phyloP scores from a whole-genome alignment of 1,284 basidiomycete species.

The Anthracocystis panici-leucophaei region DNA sequence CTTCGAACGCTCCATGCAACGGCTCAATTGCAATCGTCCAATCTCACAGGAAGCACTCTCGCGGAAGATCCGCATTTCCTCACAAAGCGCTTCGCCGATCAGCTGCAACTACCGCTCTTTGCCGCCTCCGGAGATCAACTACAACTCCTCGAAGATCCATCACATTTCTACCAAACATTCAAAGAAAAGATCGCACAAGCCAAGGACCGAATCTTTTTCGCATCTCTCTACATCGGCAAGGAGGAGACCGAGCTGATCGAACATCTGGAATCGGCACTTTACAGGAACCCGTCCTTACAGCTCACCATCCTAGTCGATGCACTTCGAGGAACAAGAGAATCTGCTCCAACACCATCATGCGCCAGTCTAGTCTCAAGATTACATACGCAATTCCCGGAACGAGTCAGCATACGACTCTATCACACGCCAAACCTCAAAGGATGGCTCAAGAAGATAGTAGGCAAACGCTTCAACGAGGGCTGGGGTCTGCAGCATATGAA shows the following conservation, averaged over 20 bases:
- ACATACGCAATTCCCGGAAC: conserved; percentile 75
- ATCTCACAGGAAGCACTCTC: neutral
- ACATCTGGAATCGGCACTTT: conserved; percentile 43
- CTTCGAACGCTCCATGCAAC: neutral
- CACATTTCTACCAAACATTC: conserved; percentile 46
- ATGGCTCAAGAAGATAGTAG: conserved; percentile 80
- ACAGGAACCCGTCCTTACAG: conserved; percentile 75
- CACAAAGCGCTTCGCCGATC: conserved; percentile 24
- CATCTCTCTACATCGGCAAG: conserved; percentile 63
- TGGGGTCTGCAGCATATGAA: conserved; percentile 99
- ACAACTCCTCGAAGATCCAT: conserved; percentile 37
- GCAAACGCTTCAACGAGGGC: conserved; percentile 94
- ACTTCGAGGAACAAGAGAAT: conserved; percentile 88
- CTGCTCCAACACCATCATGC: conserved; percentile 73
- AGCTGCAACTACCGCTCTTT: conserved; percentile 40
- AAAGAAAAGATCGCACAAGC: conserved; percentile 43
- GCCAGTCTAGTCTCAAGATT: conserved; percentile 67
- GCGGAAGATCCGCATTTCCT: conserved; percentile 25
- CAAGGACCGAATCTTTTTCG: conserved; percentile 56
- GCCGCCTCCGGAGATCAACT: conserved; percentile 40
- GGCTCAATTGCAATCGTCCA: neutral
- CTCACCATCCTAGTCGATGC: conserved; percentile 86
- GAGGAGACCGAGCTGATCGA: conserved; percentile 58
- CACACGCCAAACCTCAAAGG: conserved; percentile 83
- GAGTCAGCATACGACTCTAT: conserved; percentile 82